Base-by-base conservation (phyloP, 1,284 basidiomycete genomes). In the Blastosporella zonata region DNA sequence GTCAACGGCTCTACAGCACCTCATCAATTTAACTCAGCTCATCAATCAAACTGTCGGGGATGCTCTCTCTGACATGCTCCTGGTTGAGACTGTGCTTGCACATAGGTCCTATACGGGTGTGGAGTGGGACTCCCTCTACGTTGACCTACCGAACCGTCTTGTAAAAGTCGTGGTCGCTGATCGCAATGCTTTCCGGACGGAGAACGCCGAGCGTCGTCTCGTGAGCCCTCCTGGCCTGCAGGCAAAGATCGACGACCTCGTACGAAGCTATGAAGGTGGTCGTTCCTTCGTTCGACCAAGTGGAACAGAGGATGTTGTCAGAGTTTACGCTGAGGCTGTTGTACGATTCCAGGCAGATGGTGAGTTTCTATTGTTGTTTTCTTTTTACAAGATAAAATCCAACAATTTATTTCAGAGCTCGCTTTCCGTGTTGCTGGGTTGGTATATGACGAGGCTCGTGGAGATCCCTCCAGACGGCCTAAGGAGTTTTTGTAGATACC, bases 11-110 rank as follows among this genome's bases (percentile, higher is more conserved):
- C 78, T 93, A 37, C 81, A 79, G 45, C 82, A 94, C 62, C 73
- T 97, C 22, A 69, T 79, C 43, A 86, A 87, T 55, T 75, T 98
- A 52, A 84, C 85, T 9, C 77, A 90, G 29, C 73, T 99, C 38
- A 96, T 99, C 72, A 99, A 99, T 63, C 97, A 99, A 69, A 97
- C 97, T 4, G 97, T 99, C 27, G 97, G 97, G 6, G 97, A 99
- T 68, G 96, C 95, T 1, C 74, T 99, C 12, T 95, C 92, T 8
- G 97, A 99, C 67, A 87, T 98, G 82, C 83, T 99, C 28, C 82
- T 99, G 27, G 95, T 99, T 42, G 95, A 98, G 64, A 84, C 87
- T 17, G 90, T 99, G 28, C 83, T 99, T 23, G 80, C 93, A 1
- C 89, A 96, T 69, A 85, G 88, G 65, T 81, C 85, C 5, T 96